Evolutionary conservation across 2,329 filamentous ascomycete genomes (phyloP).

Genomic region (Pseudogymnoascus sp.): DNA sequence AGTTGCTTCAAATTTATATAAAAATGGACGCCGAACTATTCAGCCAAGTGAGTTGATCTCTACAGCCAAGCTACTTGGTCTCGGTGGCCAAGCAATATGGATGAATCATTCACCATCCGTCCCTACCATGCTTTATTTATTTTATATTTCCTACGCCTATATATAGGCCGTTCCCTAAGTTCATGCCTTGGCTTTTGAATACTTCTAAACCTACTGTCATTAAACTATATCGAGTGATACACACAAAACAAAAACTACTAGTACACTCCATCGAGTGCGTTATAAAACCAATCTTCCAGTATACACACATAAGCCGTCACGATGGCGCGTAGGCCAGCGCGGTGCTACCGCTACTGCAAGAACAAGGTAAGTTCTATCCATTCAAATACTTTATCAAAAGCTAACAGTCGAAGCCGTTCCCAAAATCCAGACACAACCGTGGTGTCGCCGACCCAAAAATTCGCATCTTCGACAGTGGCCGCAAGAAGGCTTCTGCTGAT

Average conservation of each 20-base stretch:
- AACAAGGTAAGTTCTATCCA: slow-evolving; percentile 75
- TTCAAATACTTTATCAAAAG: slow-evolving; percentile 12
- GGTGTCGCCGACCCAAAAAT: slow-evolving; percentile 83
- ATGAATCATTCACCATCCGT: slow-evolving; percentile 2
- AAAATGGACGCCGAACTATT: background rate
- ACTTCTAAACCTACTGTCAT: background rate
- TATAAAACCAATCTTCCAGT: background rate
- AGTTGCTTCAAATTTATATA: background rate
- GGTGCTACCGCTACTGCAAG: slow-evolving; percentile 99
- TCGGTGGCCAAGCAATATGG: background rate
- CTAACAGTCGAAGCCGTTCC: slow-evolving; percentile 64
- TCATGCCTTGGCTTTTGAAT: slow-evolving; percentile 4
- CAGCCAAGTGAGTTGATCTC: slow-evolving; percentile 5
- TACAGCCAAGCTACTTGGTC: slow-evolving; percentile 1
- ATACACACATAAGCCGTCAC: slow-evolving; percentile 53
- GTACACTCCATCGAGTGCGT: slow-evolving; percentile 1
- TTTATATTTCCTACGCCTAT: slow-evolving; percentile 7
- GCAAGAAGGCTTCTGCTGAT: slow-evolving; percentile 97
- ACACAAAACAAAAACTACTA: background rate
- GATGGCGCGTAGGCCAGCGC: slow-evolving; percentile 98
- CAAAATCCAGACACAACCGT: slow-evolving; percentile 99
- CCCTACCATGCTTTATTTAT: background rate
- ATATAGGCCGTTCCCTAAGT: slow-evolving; percentile 2
- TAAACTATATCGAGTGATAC: background rate
- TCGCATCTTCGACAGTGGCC: slow-evolving; percentile 97